phyloP scores from a whole-genome alignment of 306 rosid genomes.

The Cicer cuneatum region DNA sequence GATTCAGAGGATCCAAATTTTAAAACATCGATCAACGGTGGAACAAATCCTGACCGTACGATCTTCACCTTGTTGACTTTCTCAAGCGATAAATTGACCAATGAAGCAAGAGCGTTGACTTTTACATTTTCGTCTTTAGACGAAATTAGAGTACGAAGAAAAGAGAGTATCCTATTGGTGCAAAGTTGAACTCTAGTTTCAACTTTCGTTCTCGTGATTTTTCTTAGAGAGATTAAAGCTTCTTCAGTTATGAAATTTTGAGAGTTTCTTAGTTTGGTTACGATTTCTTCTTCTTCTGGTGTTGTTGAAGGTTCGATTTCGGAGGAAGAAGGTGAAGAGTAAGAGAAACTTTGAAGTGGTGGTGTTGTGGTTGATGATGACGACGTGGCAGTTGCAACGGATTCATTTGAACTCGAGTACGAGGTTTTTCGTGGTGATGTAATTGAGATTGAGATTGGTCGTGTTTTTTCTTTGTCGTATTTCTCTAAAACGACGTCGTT shows the following conservation, averaged over 20 bases:
- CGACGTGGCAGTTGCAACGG: constrained; percentile 44
- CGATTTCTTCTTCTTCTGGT: constrained; percentile 61
- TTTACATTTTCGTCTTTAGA: constrained; percentile 60
- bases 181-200: constrained; percentile 67
- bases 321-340: constrained; percentile 68
- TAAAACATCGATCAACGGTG: constrained; percentile 70
- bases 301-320: constrained; percentile 57
- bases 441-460: constrained; percentile 1
- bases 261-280: constrained; percentile 58
- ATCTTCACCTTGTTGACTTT: constrained; percentile 74
- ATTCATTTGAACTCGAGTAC: constrained; percentile 55
- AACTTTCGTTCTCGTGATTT: constrained; percentile 61
- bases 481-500: neutral
- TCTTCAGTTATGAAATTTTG: constrained; percentile 60
- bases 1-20: constrained; percentile 72
- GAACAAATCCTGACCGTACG: constrained; percentile 89
- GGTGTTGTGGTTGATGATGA: constrained; percentile 47
- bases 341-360: constrained; percentile 65
- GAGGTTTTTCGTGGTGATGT: constrained; percentile 11
- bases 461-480: neutral
- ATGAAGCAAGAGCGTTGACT: constrained; percentile 76
- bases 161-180: constrained; percentile 54
- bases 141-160: constrained; percentile 53
- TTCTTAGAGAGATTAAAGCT: constrained; percentile 60
- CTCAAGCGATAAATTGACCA: constrained; percentile 80